phyloP scores from a whole-genome alignment of 2,329 filamentous ascomycete species.

The Neofusicoccum sp. region DNA sequence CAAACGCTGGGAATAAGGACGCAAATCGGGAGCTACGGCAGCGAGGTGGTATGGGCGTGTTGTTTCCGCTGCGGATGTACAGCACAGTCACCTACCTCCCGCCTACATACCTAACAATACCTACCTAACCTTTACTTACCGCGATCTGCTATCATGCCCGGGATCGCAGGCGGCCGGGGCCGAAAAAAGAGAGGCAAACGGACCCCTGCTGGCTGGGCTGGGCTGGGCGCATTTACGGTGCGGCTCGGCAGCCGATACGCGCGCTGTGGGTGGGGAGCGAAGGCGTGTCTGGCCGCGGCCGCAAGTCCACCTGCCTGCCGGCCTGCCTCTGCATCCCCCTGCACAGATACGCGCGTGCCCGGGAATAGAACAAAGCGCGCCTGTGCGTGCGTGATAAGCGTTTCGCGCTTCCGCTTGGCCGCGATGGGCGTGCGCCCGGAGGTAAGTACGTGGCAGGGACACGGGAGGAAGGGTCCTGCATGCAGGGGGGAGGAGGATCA shows the following conservation, averaged over 20 bases:
- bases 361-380: no score
- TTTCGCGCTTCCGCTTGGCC: no score
- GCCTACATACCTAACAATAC: background rate
- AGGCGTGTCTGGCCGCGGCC: background rate
- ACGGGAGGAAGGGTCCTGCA: no score
- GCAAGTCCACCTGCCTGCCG: no score
- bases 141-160: background rate
- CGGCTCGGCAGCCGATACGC: constrained; percentile 12
- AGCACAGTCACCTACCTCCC: background rate
- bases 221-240: constrained; percentile 5
- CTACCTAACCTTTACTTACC: background rate
- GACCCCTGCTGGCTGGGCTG: background rate
- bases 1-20: background rate
- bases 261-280: background rate
- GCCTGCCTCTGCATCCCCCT: no score
- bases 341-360: no score
- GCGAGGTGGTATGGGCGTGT: background rate
- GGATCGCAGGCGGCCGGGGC: background rate
- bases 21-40: background rate
- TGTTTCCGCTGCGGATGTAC: background rate
- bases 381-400: no score
- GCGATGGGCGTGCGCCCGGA: no score
- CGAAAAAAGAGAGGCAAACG: background rate
- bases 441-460: no score
- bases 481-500: background rate